phyloP scores from a whole-genome alignment of 2,329 filamentous ascomycete genomes.

The Aspergillus sp. region DNA sequence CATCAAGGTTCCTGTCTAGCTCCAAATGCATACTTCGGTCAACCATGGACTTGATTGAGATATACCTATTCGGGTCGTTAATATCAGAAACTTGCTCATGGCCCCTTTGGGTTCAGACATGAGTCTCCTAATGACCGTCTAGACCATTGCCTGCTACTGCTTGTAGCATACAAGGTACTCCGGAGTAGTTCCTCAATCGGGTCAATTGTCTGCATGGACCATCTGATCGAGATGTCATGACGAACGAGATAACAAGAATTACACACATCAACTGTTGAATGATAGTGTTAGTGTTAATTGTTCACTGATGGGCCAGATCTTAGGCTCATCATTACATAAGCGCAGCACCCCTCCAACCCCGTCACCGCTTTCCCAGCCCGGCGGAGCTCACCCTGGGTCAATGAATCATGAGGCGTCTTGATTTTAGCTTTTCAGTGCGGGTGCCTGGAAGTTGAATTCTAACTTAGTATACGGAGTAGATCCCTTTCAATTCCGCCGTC shows the following conservation, averaged over 20 bases:
- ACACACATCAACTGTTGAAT: not conserved
- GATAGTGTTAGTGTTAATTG: too few species aligned
- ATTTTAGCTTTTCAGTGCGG: too few species aligned
- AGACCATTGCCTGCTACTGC: too few species aligned
- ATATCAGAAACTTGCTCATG: not conserved
- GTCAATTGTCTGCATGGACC: not conserved
- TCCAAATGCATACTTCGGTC: not conserved
- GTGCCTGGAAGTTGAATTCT: too few species aligned
- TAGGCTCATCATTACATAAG: not conserved
- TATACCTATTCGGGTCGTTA: not conserved
- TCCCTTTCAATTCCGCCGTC: too few species aligned
- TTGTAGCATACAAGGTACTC: not conserved
- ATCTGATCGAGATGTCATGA: not conserved
- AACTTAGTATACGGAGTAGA: too few species aligned
- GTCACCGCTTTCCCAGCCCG: not conserved
- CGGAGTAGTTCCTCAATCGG: not conserved
- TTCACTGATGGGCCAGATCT: not conserved
- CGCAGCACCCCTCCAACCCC: not conserved
- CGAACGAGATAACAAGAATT: not conserved
- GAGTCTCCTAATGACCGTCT: too few species aligned
- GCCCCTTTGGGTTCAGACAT: not conserved
- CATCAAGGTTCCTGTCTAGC: not conserved
- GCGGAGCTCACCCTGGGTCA: not conserved
- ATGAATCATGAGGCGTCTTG: not conserved
- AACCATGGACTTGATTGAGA: not conserved